Evolutionary conservation across 306 rosid species (phyloP).

Genomic region (Rubus parviflorus): DNA sequence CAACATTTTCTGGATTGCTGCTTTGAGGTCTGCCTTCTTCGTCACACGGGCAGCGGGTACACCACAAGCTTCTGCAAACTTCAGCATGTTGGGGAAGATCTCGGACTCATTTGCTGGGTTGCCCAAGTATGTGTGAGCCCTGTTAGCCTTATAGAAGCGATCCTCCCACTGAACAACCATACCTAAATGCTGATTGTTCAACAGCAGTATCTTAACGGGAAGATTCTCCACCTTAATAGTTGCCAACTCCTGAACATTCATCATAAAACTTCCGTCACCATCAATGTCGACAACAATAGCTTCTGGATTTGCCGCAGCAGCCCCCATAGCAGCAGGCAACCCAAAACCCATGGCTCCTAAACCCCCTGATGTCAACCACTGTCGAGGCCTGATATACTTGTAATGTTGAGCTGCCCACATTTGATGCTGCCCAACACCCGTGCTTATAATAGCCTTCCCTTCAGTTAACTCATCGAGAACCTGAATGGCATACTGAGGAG

Average conservation of each 20-base stretch:
- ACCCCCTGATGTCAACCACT: conserved; percentile 84
- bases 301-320: conserved; percentile 76
- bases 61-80: conserved; percentile 82
- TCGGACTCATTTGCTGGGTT: conserved; percentile 61
- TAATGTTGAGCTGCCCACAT: conserved; percentile 97
- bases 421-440: conserved; percentile 93
- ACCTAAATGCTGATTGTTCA: conserved; percentile 93
- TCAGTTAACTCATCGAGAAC: conserved; percentile 80
- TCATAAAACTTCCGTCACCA: conserved; percentile 87
- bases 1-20: conserved; percentile 77
- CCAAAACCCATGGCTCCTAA: conserved; percentile 98
- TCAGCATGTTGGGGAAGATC: conserved; percentile 78
- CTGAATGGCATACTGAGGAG: conserved; percentile 82
- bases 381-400: conserved; percentile 71
- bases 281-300: conserved; percentile 74
- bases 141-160: conserved; percentile 78
- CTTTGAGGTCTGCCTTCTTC: conserved; percentile 57
- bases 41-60: conserved; percentile 75
- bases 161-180: conserved; percentile 99
- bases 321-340: conserved; percentile 87
- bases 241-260: conserved; percentile 90
- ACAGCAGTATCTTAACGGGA: conserved; percentile 63
- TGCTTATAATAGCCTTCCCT: conserved; percentile 74
- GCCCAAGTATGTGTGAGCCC: conserved; percentile 80
- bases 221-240: conserved; percentile 77